These are phyloP conservation scores for Acer yangbiense DNA, from an alignment of 345 rosid species.

Conservation along the genomic window DNA sequence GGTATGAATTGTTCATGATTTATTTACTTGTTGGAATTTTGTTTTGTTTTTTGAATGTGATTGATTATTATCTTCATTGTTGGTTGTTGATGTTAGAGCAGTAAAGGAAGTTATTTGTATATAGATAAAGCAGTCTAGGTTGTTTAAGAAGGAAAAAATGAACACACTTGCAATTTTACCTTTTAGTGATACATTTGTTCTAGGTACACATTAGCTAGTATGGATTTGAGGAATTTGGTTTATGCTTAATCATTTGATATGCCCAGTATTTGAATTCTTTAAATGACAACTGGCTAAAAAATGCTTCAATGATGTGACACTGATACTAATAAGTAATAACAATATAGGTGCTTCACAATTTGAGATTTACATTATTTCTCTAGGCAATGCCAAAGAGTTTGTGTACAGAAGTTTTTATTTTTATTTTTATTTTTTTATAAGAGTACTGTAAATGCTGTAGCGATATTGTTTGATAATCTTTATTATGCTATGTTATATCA, in stretches of 20 bases:
- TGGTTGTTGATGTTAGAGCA: neutral
- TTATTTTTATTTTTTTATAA: neutral
- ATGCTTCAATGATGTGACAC: neutral
- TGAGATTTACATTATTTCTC: neutral
- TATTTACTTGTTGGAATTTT: neutral
- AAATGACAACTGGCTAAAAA: neutral
- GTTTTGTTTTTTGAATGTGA: neutral
- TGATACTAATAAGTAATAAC: neutral
- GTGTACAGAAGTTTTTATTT: neutral
- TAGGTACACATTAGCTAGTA: neutral
- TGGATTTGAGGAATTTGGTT: neutral
- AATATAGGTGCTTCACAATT: neutral
- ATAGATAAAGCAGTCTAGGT: neutral
- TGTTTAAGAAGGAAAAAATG: constrained; percentile 1
- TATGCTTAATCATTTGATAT: neutral
- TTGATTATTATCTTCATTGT: neutral
- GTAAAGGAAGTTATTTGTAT: constrained; percentile 4
- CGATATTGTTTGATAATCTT: neutral
- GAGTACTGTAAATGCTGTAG: neutral
- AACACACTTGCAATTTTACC: neutral
- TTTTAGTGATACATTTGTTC: neutral
- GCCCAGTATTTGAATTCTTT: neutral
- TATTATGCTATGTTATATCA: neutral
- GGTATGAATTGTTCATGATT: constrained; percentile 43
- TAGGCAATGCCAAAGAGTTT: neutral